These are phyloP conservation scores for Zygosaccharomyces bailii DNA, from an alignment of 805 yeast species.

Conservation along the genomic window DNA sequence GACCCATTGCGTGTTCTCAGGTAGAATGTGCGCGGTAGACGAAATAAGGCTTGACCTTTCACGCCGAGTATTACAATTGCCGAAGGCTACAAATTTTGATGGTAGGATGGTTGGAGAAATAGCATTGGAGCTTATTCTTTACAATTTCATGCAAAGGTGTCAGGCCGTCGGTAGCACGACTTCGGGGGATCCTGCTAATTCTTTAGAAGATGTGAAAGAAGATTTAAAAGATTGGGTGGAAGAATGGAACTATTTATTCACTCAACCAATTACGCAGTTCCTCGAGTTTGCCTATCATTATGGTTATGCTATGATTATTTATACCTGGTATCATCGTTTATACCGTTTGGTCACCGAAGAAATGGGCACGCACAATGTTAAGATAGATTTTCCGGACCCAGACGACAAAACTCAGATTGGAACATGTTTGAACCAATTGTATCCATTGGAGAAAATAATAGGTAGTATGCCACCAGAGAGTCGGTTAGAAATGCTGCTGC, in stretches of 20 bases:
- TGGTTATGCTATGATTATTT: constrained; percentile 49
- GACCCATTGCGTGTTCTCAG: constrained; percentile 61
- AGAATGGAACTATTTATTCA: constrained; percentile 66
- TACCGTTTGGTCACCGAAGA: constrained; percentile 1
- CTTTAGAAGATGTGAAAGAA: constrained; percentile 20
- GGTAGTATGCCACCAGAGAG: constrained; percentile 15
- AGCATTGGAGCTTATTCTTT: constrained; percentile 47
- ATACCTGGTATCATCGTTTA: constrained; percentile 26
- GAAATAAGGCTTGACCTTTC: constrained; percentile 57
- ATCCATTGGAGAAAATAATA: constrained; percentile 19
- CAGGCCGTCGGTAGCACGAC: constrained; percentile 7
- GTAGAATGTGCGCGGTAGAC: constrained; percentile 61
- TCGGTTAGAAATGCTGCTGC: constrained; percentile 16
- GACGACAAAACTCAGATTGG: constrained; percentile 13
- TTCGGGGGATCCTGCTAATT: constrained; percentile 38
- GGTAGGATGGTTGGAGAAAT: constrained; percentile 81
- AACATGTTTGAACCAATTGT: constrained; percentile 11
- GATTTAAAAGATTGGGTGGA: constrained; percentile 60
- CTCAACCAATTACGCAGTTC: constrained; percentile 70
- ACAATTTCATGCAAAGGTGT: constrained; percentile 50
- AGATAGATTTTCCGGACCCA: background rate
- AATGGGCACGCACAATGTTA: background rate
- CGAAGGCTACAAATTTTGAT: constrained; percentile 70
- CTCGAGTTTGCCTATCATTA: constrained; percentile 69
- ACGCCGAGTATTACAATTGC: constrained; percentile 51